Evolutionary conservation across 2,329 filamentous ascomycete genomes (phyloP), one percentile per base, ranked within the genome.

Genomic region (Thelonectria rubi): DNA sequence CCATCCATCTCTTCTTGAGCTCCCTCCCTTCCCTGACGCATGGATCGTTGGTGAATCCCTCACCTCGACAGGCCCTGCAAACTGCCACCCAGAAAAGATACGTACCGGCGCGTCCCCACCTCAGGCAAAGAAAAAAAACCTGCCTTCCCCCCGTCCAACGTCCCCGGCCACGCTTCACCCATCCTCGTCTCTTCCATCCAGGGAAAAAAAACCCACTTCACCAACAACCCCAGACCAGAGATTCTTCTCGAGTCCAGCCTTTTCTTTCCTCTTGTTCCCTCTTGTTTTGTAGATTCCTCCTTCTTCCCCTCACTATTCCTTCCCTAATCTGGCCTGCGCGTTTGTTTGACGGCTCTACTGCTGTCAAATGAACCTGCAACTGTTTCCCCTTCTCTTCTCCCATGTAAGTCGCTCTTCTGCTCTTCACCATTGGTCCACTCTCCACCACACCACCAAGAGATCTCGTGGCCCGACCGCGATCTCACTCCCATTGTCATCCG

Each of bases 341-440:
- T 89, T 97, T 93, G 84, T 90, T 96, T 95, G 93, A 85, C 92
- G 91, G 89, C 89, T 81, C 76, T 65, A 71, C 69, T 77, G 90
- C 92, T 94, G 93, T 96, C 92, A 94, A 93, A 97, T 97, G 94
- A 97, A 95, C 93, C 93, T 97, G 94, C 93, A 94, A 83, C 82
- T 80, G 81, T 81, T 80, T 76, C 81, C 83, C 77, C 76, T 81
- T 78, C 80, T 82, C 80, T 85, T 82, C 82, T 83, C 84, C 79
- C 83, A 83, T 82, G 90, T 92, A 86, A 81, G 86, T 75, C 47
- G 52, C 43, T 59, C 57, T 42, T 49, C 42, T 63, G n/a, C n/a
- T n/a, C n/a, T n/a, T 30, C 26, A 8, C 55, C 60, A 58, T 65
- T 63, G 66, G 65, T 60, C 68, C 69, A 69, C 64, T 20, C 66